Evolutionary conservation across 2,329 filamentous ascomycete genomes (phyloP), one percentile per base, ranked within the genome.

Genomic region (Eutypella sp.): DNA sequence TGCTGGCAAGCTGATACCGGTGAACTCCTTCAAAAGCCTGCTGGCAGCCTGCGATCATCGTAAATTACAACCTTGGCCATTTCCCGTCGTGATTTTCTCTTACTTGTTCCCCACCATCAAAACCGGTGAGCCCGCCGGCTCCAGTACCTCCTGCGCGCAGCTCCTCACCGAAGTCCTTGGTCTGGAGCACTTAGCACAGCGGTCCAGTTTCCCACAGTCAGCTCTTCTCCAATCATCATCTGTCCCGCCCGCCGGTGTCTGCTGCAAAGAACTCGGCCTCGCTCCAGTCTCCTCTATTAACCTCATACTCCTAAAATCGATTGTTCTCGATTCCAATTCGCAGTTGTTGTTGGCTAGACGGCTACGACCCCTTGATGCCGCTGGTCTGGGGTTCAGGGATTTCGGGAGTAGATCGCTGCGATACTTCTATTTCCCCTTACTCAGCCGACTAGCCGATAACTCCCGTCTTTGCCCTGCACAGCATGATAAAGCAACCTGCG

Each of bases 81-180:
- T n/a, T n/a, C n/a, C n/a, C n/a, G n/a, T n/a, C n/a, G n/a, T n/a
- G n/a, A n/a, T 20, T 13, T 23, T 13, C 34, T 38, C 36, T 15
- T 7, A 22, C 34, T 38, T 38, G 36, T 18, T n/a, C 19, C 20
- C 36, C 36, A 39, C 36, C n/a, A 11, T 39, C 36, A 24, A 24
- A 39, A 39, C 36, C 36, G 36, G 36, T 39, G 36, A 39, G 15
- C 19, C 36, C 23, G 36, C 15, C 11, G 36, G 36, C 36, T 13
- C 20, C 11, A 39, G 11, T 8, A 6, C 36, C 20, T 24, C 20
- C 52, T 50, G 48, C 49, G n/a, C n/a, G 45, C 47, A 58, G 47
- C 54, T 62, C 55, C 51, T 62, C 59, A 62, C 59, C 59, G 59
- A 62, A 58, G 60, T 54, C 54, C 50, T 53, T 50, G 19, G n/a